A percentile compares a stretch with the other conserved stretches of the same genome.
phyloP scores from a whole-genome alignment of 805 yeast species.

The Priceomyces haplophilus region DNA sequence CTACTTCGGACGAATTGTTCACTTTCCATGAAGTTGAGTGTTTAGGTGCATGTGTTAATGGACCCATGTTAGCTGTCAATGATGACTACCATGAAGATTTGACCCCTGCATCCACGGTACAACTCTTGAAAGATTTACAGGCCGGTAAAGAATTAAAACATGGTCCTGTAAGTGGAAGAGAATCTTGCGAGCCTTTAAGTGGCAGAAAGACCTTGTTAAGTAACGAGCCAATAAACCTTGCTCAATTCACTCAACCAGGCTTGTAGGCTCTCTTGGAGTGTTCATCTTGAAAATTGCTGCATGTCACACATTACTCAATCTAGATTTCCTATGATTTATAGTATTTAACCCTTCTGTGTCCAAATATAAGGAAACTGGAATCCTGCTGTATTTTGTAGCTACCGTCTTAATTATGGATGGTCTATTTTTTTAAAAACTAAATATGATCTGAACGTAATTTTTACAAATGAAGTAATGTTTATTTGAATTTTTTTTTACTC shows the following conservation, averaged over 20 bases:
- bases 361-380: neutral
- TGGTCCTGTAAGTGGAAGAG: constrained; percentile 74
- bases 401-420: too few relatives aligned
- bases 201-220: constrained; percentile 62
- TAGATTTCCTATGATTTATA: neutral
- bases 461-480: too few relatives aligned
- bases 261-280: constrained; percentile 34
- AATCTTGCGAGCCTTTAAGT: constrained; percentile 71
- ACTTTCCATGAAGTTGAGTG: constrained; percentile 88
- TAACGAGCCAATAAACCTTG: constrained; percentile 65
- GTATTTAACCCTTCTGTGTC: neutral
- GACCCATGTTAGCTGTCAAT: constrained; percentile 82
- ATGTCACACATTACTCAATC: constrained; percentile 1
- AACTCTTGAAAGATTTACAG: constrained; percentile 59
- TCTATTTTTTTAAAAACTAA: too few relatives aligned
- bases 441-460: too few relatives aligned
- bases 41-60: constrained; percentile 89
- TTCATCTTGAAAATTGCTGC: constrained; percentile 1
- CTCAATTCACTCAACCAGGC: constrained; percentile 69
- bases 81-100: constrained; percentile 83
- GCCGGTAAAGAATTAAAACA: constrained; percentile 56
- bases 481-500: too few relatives aligned
- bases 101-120: constrained; percentile 61
- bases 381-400: too few relatives aligned
- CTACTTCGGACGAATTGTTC: constrained; percentile 70